Conservation (phyloP, 306 rosid species). For the Cicer yamashitae region DNA sequence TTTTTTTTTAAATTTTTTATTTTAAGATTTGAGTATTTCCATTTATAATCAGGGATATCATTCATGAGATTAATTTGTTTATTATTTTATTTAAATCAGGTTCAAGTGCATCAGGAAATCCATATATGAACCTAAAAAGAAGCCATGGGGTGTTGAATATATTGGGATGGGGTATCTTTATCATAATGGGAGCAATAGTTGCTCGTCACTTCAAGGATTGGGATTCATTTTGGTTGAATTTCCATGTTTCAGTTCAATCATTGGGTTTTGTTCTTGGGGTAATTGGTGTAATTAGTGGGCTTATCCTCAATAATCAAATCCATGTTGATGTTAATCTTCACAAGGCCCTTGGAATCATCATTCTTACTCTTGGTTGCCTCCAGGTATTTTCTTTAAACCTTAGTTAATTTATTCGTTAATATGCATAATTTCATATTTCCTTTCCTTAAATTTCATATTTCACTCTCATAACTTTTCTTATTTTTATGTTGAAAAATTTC, state of each 20-base stretch:
- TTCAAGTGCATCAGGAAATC: slow-evolving; percentile 41
- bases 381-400: slow-evolving; percentile 59
- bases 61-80: not conserved
- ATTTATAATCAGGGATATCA: not conserved
- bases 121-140: slow-evolving; percentile 53
- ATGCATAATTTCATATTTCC: not conserved
- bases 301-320: slow-evolving; percentile 53
- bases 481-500: not conserved
- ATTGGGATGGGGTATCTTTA: slow-evolving; percentile 76
- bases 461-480: not conserved
- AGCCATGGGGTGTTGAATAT: slow-evolving; percentile 75
- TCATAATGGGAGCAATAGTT: slow-evolving; percentile 70
- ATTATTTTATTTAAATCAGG: slow-evolving; percentile 45
- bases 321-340: slow-evolving; percentile 54
- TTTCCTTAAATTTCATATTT: not conserved
- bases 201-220: slow-evolving; percentile 66
- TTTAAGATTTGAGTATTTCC: not conserved
- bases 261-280: slow-evolving; percentile 63
- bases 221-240: slow-evolving; percentile 73
- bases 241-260: slow-evolving; percentile 61
- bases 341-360: slow-evolving; percentile 67
- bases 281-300: slow-evolving; percentile 62
- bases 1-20: not conserved
- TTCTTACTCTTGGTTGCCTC: slow-evolving; percentile 65
- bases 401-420: not conserved